phyloP scores from a whole-genome alignment of 768 basidiomycete genomes.

The Hydnomerulius pinastri region DNA sequence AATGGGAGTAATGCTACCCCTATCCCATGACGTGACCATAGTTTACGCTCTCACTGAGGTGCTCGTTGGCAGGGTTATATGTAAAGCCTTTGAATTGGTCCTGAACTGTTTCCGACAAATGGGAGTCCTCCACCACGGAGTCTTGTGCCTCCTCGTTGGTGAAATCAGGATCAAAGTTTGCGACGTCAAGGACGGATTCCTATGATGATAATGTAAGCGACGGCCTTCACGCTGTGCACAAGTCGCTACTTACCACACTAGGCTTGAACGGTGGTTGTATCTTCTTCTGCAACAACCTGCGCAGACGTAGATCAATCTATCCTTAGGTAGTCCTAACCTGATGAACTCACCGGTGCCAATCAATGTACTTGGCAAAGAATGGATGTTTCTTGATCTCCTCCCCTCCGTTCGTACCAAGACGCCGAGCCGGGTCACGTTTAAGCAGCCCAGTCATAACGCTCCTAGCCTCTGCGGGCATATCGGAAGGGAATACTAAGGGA shows the following conservation, averaged over 20 bases:
- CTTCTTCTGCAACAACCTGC: slow-evolving; percentile 84
- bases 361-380: slow-evolving; percentile 93
- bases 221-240: neutral
- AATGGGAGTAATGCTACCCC: neutral
- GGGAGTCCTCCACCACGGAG: slow-evolving; percentile 93
- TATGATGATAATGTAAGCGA: slow-evolving; percentile 26
- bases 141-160: slow-evolving; percentile 94
- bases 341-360: slow-evolving; percentile 73
- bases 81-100: slow-evolving; percentile 94
- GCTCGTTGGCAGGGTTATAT: slow-evolving; percentile 83
- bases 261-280: slow-evolving; percentile 98
- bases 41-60: slow-evolving; percentile 81
- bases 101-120: slow-evolving; percentile 93
- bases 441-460: slow-evolving; percentile 88
- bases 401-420: slow-evolving; percentile 90
- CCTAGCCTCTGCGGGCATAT: slow-evolving; percentile 85
- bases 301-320: slow-evolving; percentile 2
- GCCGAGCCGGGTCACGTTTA: slow-evolving; percentile 81
- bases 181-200: slow-evolving; percentile 93
- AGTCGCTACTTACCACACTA: slow-evolving; percentile 67
- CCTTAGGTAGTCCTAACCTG: neutral
- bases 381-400: slow-evolving; percentile 96
- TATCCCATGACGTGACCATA: slow-evolving; percentile 45
- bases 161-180: slow-evolving; percentile 97
- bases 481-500: slow-evolving; percentile 88